A percentile compares a stretch with the other conserved stretches of the same genome.
Conservation (phyloP, 1,139 yeast genomes). For the Pichiaceae sp. region DNA sequence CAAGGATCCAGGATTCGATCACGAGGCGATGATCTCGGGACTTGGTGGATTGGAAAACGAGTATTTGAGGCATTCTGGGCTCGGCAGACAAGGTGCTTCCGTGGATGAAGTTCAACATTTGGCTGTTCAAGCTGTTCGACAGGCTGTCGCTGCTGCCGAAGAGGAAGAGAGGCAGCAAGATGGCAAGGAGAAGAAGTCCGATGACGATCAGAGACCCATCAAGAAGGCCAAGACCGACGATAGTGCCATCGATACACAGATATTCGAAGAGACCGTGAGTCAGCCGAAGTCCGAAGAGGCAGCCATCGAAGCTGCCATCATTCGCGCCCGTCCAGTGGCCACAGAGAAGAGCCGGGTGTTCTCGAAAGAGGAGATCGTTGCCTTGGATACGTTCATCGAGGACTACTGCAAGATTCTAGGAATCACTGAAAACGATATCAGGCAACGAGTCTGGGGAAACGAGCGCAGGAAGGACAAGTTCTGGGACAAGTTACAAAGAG, state of each 20-base stretch:
- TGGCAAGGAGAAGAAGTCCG: not conserved
- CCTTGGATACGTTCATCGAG: slow-evolving; percentile 63
- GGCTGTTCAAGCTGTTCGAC: slow-evolving; percentile 23
- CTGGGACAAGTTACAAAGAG: slow-evolving; percentile 76
- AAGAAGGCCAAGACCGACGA: not conserved
- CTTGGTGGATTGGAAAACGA: not conserved
- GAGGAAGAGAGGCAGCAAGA: not conserved
- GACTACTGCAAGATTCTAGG: slow-evolving; percentile 59
- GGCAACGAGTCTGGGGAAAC: slow-evolving; percentile 81
- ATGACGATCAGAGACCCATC: not conserved
- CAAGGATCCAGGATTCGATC: slow-evolving; percentile 34
- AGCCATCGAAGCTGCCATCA: slow-evolving; percentile 26
- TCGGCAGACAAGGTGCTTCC: slow-evolving; percentile 3
- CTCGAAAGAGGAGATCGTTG: slow-evolving; percentile 54
- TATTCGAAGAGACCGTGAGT: too few relatives aligned
- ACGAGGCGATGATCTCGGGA: slow-evolving; percentile 41
- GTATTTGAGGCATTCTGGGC: not conserved
- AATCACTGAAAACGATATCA: slow-evolving; percentile 57
- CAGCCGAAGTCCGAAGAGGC: not conserved
- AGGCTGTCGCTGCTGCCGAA: slow-evolving; percentile 17
- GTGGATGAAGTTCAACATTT: slow-evolving; percentile 21
- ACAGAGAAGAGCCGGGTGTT: slow-evolving; percentile 33
- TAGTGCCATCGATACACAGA: not conserved
- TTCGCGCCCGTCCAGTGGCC: slow-evolving; percentile 21
- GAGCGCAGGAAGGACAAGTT: slow-evolving; percentile 80